Evolutionary conservation across 1,139 yeast genomes (phyloP).

Genomic region (Geotrichum reessii): DNA sequence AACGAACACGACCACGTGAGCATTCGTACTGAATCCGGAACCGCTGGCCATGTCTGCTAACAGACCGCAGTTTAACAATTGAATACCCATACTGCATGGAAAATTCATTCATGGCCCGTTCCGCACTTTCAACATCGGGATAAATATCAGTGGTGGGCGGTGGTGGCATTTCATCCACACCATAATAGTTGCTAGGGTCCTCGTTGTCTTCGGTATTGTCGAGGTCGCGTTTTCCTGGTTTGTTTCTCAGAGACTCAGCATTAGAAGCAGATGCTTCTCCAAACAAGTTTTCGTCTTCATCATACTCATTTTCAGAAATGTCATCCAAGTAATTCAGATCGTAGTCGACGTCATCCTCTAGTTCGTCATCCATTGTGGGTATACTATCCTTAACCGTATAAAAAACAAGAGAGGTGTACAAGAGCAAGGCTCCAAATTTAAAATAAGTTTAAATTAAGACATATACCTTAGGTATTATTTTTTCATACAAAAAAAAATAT

Average conservation of each 20-base stretch:
- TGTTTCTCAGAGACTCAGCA: not conserved
- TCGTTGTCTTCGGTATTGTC: not conserved
- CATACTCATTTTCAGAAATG: not conserved
- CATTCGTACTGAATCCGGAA: not conserved
- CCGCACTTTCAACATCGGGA: conserved; percentile 1
- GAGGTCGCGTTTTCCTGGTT: not conserved
- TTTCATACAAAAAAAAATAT: not conserved
- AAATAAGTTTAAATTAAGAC: not conserved
- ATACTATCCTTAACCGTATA: not conserved
- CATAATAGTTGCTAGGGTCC: not conserved
- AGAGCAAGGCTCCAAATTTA: not conserved
- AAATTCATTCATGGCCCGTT: not conserved
- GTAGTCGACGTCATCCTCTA: not conserved
- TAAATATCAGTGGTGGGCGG: not conserved
- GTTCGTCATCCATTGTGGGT: not conserved
- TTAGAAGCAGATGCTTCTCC: not conserved
- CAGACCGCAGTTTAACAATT: not conserved
- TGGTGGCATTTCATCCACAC: not conserved
- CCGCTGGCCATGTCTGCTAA: not conserved
- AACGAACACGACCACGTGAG: not conserved
- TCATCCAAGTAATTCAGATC: not conserved
- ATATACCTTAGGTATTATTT: not conserved
- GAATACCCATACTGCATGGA: not conserved
- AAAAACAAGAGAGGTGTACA: not conserved
- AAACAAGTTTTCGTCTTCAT: not conserved